Conservation (phyloP, 306 rosid species). For the Phaseolus lunatus region DNA sequence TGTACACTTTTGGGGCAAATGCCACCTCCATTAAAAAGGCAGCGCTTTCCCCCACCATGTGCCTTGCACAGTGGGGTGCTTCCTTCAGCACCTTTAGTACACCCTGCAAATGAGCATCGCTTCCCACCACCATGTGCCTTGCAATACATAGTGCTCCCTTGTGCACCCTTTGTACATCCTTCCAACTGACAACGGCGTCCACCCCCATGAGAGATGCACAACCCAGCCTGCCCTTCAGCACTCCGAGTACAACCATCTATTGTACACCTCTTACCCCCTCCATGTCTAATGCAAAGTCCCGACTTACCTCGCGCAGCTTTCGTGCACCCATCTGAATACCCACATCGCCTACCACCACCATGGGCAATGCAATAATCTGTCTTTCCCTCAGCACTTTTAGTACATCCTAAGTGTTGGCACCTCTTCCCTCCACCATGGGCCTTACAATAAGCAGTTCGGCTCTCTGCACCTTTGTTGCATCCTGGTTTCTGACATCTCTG, state of each 20-base stretch:
- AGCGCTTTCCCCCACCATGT: slow-evolving; percentile 99
- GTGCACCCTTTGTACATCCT: slow-evolving; percentile 86
- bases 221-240: slow-evolving; percentile 98
- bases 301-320: slow-evolving; percentile 98
- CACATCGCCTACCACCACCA: slow-evolving; percentile 94
- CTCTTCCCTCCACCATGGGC: slow-evolving; percentile 99
- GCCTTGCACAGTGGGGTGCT: slow-evolving; percentile 99
- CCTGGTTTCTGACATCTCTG: slow-evolving; percentile 98
- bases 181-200: slow-evolving; percentile 89
- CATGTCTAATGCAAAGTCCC: slow-evolving; percentile 97
- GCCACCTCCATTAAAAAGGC: slow-evolving; percentile 93
- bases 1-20: slow-evolving; percentile 98
- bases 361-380: slow-evolving; percentile 97
- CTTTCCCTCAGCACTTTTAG: slow-evolving; percentile 99
- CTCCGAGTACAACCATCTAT: slow-evolving; percentile 84
- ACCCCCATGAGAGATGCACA: slow-evolving; percentile 98
- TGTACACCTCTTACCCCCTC: slow-evolving; percentile 95
- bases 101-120: slow-evolving; percentile 87
- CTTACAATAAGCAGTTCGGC: slow-evolving; percentile 97
- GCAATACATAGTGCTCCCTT: slow-evolving; percentile 95
- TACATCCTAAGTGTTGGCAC: slow-evolving; percentile 90
- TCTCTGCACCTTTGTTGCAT: slow-evolving; percentile 97
- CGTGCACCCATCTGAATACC: slow-evolving; percentile 71
- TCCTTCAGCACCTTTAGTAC: slow-evolving; percentile 99
- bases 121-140: slow-evolving; percentile 99